Conservation (phyloP, 2,329 filamentous ascomycete species). For the Microcyclosporella mali region DNA sequence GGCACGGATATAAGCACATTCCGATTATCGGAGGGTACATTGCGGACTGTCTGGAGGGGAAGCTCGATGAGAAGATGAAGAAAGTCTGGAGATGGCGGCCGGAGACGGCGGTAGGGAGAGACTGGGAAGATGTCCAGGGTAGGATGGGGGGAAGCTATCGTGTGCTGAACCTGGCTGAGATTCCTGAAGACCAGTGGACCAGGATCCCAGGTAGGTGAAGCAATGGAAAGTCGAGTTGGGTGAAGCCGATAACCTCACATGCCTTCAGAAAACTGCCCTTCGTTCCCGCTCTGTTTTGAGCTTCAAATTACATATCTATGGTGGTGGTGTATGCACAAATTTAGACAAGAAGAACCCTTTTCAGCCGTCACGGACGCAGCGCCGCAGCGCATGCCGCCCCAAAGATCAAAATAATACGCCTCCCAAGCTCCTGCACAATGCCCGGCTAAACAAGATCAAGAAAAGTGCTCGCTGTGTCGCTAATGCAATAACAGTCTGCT, state of each 20-base stretch:
- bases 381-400: too few relatives aligned
- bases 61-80: conserved; percentile 38
- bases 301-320: too few relatives aligned
- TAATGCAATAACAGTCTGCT: background rate
- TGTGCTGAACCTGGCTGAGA: conserved; percentile 45
- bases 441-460: too few relatives aligned
- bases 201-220: conserved; percentile 4
- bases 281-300: too few relatives aligned
- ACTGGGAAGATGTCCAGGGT: conserved; percentile 46
- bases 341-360: too few relatives aligned
- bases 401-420: too few relatives aligned
- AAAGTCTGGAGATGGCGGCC: conserved; percentile 47
- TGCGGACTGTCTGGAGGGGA: conserved; percentile 43
- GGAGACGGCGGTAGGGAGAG: conserved; percentile 41
- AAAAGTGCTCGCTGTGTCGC: background rate
- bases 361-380: too few relatives aligned
- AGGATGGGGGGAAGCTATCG: conserved; percentile 44
- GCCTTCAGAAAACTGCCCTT: too few relatives aligned
- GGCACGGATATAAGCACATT: conserved; percentile 50
- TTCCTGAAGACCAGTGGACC: conserved; percentile 38
- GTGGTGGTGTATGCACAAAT: too few relatives aligned
- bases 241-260: too few relatives aligned
- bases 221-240: too few relatives aligned
- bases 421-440: too few relatives aligned
- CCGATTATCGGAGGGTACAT: conserved; percentile 48